A percentile compares a stretch with the other conserved stretches of the same genome.
These are phyloP conservation scores for Hypomontagnella monticulosa DNA, from an alignment of 495 filamentous ascomycete species.

Conservation along the genomic window DNA sequence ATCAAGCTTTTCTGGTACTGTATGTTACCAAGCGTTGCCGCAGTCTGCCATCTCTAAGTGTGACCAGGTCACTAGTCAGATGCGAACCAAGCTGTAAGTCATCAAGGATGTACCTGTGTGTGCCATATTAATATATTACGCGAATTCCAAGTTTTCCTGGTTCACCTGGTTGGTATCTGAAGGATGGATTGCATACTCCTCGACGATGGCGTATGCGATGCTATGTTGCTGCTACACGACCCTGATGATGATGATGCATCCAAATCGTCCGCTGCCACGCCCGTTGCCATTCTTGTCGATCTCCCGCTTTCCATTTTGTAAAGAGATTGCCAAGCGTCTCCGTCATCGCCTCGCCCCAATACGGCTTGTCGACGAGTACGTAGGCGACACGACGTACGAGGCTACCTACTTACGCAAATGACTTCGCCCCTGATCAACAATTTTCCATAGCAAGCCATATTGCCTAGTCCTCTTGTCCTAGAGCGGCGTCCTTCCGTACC, in stretches of 20 bases:
- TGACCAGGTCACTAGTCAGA: constrained; percentile 31
- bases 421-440: constrained; percentile 31
- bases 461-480: neutral
- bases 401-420: constrained; percentile 1
- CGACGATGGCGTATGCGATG: constrained; percentile 16
- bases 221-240: neutral
- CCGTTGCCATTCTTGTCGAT: constrained; percentile 32
- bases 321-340: constrained; percentile 17
- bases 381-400: constrained; percentile 14
- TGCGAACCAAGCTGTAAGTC: constrained; percentile 33
- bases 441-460: constrained; percentile 19
- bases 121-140: constrained; percentile 25
- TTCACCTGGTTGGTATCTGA: constrained; percentile 19
- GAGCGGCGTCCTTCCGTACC: neutral
- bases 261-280: neutral
- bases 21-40: constrained; percentile 29
- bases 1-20: constrained; percentile 39
- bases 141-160: constrained; percentile 29
- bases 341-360: constrained; percentile 7
- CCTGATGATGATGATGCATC: constrained; percentile 2
- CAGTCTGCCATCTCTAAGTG: constrained; percentile 29
- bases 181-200: neutral
- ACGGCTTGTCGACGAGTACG: neutral
- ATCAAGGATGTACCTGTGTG: constrained; percentile 27
- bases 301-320: constrained; percentile 24